These are phyloP conservation scores for Osmanthus fragrans DNA, from an alignment of 257 asterid species.

Conservation along the genomic window DNA sequence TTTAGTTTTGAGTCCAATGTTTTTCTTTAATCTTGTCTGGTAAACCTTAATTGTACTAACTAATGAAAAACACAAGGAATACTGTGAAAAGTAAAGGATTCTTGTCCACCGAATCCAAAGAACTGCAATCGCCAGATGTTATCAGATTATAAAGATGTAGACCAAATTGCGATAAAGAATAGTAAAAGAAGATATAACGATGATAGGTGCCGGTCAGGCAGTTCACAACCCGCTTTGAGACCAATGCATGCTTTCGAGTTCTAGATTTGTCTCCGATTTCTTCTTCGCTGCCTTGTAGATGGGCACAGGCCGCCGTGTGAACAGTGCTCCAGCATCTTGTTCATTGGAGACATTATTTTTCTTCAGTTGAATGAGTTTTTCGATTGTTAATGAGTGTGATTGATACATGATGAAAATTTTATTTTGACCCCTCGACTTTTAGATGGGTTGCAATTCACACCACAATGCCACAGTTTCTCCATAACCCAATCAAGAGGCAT, in stretches of 20 bases:
- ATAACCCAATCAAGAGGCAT: too few relatives aligned
- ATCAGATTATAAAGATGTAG: conserved; percentile 70
- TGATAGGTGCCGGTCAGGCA: conserved; percentile 63
- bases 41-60: too few relatives aligned
- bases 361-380: neutral
- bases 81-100: conserved; percentile 28
- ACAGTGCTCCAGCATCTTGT: conserved; percentile 69
- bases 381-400: neutral
- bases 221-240: conserved; percentile 45
- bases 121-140: conserved; percentile 73
- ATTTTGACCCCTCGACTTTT: neutral
- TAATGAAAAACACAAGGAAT: neutral
- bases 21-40: too few relatives aligned
- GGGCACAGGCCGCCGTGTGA: conserved; percentile 41
- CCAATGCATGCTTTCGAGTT: conserved; percentile 59
- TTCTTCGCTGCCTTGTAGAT: conserved; percentile 42
- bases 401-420: neutral
- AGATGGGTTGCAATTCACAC: too few relatives aligned
- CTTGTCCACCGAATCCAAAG: conserved; percentile 70
- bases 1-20: too few relatives aligned
- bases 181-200: conserved; percentile 44
- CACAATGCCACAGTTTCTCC: too few relatives aligned
- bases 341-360: conserved; percentile 28
- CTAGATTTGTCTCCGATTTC: conserved; percentile 69
- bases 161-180: conserved; percentile 70